Base-by-base conservation (phyloP, 2,329 filamentous ascomycete species). In the Cadophora luteo-olivacea region DNA sequence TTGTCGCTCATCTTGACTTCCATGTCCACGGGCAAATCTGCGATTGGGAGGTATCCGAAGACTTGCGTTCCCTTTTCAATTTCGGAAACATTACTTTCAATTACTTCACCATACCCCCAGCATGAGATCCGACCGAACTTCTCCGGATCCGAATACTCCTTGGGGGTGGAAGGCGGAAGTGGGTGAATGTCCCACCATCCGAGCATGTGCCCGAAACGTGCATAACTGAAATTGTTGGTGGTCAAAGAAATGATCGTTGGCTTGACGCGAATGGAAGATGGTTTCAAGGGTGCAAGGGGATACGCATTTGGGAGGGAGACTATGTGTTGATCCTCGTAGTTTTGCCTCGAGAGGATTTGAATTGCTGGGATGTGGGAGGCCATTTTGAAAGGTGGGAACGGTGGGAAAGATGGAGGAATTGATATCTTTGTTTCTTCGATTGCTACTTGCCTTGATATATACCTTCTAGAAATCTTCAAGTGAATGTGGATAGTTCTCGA, bases 161-260 rank as follows among this genome's bases (percentile, higher is more conserved):
- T 48, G 8, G 74, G 73, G 1, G 68, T 74, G 2, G 72, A 72
- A 11, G 68, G 22, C 11, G 75, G 75, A 22, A 74, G 65, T 38
- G 73, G 73, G 63, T 76, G 72, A 9, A 76, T 68, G 41, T 74
- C 75, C 75, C 73, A 77, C 74, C 74, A 75, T 1, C 73, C 73
- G 5, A 74, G 29, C 16, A 74, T 32, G 65, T 73, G 64, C 2
- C 72, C 72, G 51, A 71, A 16, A 29, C 70, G 64, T 32, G 74
- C 70, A 69, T 76, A 76, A 11, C 65, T 70, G 49, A 75, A 58
- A 41, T 75, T 74, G 45, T 76, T 77, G n/a, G 69, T 71, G 2
- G 74, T 75, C 16, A 76, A 58, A 11, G 71, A 74, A 51, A 77
- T 29, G 33, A 76, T 64, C 16, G 29, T 67, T 1, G 70, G 67